Conservation (phyloP, 1,139 yeast genomes). For the Candida dubliniensis region DNA sequence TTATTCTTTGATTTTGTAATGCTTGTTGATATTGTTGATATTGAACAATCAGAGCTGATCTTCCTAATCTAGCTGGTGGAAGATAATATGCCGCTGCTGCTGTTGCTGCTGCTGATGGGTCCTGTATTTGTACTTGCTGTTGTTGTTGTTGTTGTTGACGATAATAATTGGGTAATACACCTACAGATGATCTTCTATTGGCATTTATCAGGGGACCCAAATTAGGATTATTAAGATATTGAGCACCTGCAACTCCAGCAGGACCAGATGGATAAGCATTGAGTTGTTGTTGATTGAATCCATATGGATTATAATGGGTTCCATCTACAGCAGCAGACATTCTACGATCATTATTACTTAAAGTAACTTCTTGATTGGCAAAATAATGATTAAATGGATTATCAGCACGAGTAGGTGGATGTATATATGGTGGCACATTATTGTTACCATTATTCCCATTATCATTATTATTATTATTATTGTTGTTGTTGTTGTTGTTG, state of each 20-base stretch:
- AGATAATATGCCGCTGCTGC: conserved; percentile 11
- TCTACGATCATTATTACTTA: conserved; percentile 35
- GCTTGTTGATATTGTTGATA: conserved; percentile 40
- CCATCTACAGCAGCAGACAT: conserved; percentile 47
- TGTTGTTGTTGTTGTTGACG: conserved; percentile 16
- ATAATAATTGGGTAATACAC: conserved; percentile 24
- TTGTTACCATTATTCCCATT: conserved; percentile 1
- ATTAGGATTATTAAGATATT: conserved; percentile 6
- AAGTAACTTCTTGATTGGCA: conserved; percentile 39
- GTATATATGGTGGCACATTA: conserved; percentile 31
- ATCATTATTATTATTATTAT: too few species aligned
- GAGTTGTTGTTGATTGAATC: conserved; percentile 8
- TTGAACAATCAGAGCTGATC: conserved; percentile 40
- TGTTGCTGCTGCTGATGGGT: conserved; percentile 8
- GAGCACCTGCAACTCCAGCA: conserved; percentile 9
- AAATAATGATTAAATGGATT: conserved; percentile 50
- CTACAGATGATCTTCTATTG: conserved; percentile 41
- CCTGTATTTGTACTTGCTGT: conserved; percentile 11
- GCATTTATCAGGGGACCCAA: conserved; percentile 5
- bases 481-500: not conserved
- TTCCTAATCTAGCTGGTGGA: conserved; percentile 20
- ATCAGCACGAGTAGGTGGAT: conserved; percentile 50
- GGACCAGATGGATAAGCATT: conserved; percentile 12
- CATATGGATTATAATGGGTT: conserved; percentile 17
- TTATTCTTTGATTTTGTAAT: conserved; percentile 26